phyloP scores from a whole-genome alignment of 495 filamentous ascomycete genomes.

The Daldinia caldariorum region DNA sequence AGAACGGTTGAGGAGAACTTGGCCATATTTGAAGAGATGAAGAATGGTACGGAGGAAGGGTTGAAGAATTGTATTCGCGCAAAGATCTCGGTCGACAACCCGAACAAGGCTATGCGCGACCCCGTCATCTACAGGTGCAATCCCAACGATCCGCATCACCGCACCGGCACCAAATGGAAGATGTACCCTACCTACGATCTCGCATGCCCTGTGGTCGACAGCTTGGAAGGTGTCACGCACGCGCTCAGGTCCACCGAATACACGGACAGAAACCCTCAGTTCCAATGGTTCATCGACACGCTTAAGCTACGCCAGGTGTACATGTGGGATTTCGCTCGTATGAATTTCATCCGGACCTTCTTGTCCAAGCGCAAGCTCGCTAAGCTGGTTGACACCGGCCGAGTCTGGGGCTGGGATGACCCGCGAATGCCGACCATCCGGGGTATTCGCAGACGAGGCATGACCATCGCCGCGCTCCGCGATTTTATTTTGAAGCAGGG shows the following conservation, averaged over 20 bases:
- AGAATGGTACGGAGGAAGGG: slow-evolving; percentile 78
- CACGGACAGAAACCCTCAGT: slow-evolving; percentile 95
- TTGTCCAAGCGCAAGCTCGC: slow-evolving; percentile 95
- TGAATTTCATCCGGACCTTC: slow-evolving; percentile 93
- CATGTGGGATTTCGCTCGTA: slow-evolving; percentile 97
- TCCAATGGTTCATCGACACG: slow-evolving; percentile 92
- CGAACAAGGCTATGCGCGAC: slow-evolving; percentile 88
- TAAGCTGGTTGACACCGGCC: slow-evolving; percentile 85
- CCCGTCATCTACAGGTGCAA: slow-evolving; percentile 96
- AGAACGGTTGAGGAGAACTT: slow-evolving; percentile 83
- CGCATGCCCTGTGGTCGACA: slow-evolving; percentile 90
- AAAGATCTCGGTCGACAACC: slow-evolving; percentile 84
- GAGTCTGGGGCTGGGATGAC: slow-evolving; percentile 94
- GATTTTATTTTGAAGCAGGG: slow-evolving; percentile 96
- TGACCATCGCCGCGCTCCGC: slow-evolving; percentile 87
- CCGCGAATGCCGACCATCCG: slow-evolving; percentile 95
- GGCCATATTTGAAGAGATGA: slow-evolving; percentile 87
- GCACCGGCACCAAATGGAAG: slow-evolving; percentile 90
- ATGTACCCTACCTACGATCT: slow-evolving; percentile 98
- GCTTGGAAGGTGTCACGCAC: slow-evolving; percentile 91
- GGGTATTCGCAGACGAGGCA: slow-evolving; percentile 86
- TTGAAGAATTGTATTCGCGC: slow-evolving; percentile 85
- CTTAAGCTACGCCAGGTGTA: slow-evolving; percentile 87
- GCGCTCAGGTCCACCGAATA: slow-evolving; percentile 97
- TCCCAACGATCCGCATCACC: slow-evolving; percentile 78